Conservation (phyloP, 352 stramenopile genomes). For the Phytophthora syringae region DNA sequence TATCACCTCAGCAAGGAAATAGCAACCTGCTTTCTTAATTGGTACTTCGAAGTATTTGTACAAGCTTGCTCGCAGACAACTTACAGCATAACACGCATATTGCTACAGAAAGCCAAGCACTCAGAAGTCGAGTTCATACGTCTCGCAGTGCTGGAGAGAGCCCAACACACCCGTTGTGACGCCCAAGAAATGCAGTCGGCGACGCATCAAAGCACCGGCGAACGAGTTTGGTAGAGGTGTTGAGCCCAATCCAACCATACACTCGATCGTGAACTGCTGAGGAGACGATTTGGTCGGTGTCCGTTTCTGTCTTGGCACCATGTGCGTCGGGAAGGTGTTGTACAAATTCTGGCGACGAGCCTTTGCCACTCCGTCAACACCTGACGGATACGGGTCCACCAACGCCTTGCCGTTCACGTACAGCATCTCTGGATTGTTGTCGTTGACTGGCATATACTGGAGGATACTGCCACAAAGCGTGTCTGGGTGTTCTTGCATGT, state of each 20-base stretch:
- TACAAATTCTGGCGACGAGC: slow-evolving; percentile 33
- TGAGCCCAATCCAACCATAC: slow-evolving; percentile 44
- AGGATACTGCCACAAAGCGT: slow-evolving; percentile 33
- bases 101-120: slow-evolving; percentile 1
- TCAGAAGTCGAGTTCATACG: slow-evolving; percentile 20
- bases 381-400: slow-evolving; percentile 25
- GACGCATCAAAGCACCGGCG: slow-evolving; percentile 18
- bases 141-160: slow-evolving; percentile 23
- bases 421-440: slow-evolving; percentile 23
- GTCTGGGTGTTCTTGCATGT: slow-evolving; percentile 29
- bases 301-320: slow-evolving; percentile 23
- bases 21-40: background rate
- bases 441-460: slow-evolving; percentile 24
- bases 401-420: slow-evolving; percentile 35
- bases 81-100: background rate
- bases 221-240: slow-evolving; percentile 21
- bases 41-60: no score
- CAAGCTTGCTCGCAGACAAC: background rate
- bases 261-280: slow-evolving; percentile 44
- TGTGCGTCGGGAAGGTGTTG: slow-evolving; percentile 25
- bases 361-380: slow-evolving; percentile 13
- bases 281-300: slow-evolving; percentile 12
- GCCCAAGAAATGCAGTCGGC: slow-evolving; percentile 24
- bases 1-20: slow-evolving; percentile 11
- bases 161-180: slow-evolving; percentile 11